Base-by-base conservation (phyloP, 768 basidiomycete genomes). In the Mycena galopus region DNA sequence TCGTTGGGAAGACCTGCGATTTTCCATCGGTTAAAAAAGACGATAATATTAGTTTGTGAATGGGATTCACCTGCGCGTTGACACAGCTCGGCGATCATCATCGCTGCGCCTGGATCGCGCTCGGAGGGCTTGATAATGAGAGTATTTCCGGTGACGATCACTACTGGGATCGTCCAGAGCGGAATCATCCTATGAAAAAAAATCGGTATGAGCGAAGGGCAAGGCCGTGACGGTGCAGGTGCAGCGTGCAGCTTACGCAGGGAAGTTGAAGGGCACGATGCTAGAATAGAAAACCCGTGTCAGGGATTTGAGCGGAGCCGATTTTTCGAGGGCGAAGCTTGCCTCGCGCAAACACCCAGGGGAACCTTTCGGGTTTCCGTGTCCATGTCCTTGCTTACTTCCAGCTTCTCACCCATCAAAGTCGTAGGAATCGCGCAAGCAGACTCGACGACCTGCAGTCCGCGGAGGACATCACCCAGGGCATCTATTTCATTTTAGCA, bases 311-410 rank as follows among this genome's bases (percentile, higher is more conserved):
- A 25, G 33, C 29, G 27, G 1, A n/a, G n/a, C n/a, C n/a, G n/a
- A n/a, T n/a, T n/a, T n/a, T n/a, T 32, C 37, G 35, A 63, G 5
- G 14, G 7, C 12, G 50, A 72, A 55, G 51, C 59, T 23, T 12
- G 58, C 71, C 71, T 74, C 50, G 93, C 96, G 71, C 93, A 94
- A 35, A 99, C 96, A 65, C 97, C 97, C 7, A 98, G 85, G 3
- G 97, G 95, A 21, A 95, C 81, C 75, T 90, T 90, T 57, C 96
- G 90, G 17, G 93, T 92, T 73, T 95, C 91, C 5, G 97, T 98
- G 79, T 99, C 97, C 97, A 99, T 99, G 79, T 98, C 97, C 81
- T 91, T 95, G 83, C 94, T 94, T 9, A 98, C 94, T 87, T 99
- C 98, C 51, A 98, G 83, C 79, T 97, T 96, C 71, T 97, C 95